phyloP scores from a whole-genome alignment of 1,284 basidiomycete species.

The Chondrostereum purpureum region DNA sequence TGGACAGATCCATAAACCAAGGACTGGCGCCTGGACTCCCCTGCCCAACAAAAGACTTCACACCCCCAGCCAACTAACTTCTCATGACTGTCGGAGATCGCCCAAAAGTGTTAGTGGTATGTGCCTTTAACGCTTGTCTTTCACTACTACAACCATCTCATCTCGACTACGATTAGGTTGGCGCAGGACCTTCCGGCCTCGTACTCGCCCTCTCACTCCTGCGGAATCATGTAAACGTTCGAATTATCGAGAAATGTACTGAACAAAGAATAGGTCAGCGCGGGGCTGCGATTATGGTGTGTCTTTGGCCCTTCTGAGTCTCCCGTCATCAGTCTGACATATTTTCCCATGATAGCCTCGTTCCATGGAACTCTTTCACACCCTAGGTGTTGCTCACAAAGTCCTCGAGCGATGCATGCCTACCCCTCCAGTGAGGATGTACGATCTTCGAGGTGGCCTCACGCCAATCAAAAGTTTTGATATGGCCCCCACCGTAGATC shows the following conservation, averaged over 20 bases:
- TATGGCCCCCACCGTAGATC: neutral
- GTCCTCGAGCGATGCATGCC: slow-evolving; percentile 1
- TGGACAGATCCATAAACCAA: neutral
- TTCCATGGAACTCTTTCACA: slow-evolving; percentile 15
- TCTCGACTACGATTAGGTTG: slow-evolving; percentile 14
- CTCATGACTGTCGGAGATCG: neutral
- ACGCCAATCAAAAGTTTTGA: neutral
- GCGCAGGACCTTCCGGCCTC: slow-evolving; percentile 35
- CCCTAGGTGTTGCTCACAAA: slow-evolving; percentile 12
- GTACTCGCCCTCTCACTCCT: slow-evolving; percentile 29
- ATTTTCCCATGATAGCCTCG: slow-evolving; percentile 6
- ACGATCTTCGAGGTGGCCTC: slow-evolving; percentile 2
- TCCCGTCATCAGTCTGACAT: neutral
- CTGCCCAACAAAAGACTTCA: neutral
- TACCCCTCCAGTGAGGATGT: neutral
- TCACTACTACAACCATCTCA: neutral
- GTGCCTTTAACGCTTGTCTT: neutral
- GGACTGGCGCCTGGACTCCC: neutral
- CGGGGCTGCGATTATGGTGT: slow-evolving; percentile 12
- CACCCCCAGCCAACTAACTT: neutral
- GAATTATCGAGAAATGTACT: slow-evolving; percentile 14
- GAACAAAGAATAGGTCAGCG: slow-evolving; percentile 13
- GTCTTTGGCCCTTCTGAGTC: neutral
- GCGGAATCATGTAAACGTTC: slow-evolving; percentile 22
- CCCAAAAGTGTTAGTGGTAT: slow-evolving; percentile 1